Conservation (phyloP, 352 stramenopile genomes). For the Globisporangium uncinulatum region DNA sequence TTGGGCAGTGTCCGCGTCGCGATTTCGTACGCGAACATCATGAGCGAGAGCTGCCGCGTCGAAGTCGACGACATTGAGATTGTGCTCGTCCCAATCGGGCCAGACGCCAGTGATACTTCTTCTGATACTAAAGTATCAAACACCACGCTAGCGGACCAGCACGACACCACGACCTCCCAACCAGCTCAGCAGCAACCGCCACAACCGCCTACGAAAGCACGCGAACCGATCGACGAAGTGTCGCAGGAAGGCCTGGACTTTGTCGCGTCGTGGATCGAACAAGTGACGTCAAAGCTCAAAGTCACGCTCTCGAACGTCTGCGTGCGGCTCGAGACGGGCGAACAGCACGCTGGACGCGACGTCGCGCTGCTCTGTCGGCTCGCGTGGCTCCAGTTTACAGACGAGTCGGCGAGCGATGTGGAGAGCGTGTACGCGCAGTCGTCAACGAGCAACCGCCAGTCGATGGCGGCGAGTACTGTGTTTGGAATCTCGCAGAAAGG, state of each 20-base stretch:
- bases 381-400: slow-evolving; percentile 79
- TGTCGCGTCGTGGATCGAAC: slow-evolving; percentile 87
- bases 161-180: not conserved
- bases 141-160: no score
- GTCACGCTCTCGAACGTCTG: slow-evolving; percentile 86
- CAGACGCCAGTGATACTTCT: not conserved
- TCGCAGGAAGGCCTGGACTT: slow-evolving; percentile 89
- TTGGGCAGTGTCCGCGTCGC: slow-evolving; percentile 76
- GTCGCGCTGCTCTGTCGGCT: slow-evolving; percentile 69
- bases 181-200: slow-evolving; percentile 7
- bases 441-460: slow-evolving; percentile 39
- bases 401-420: slow-evolving; percentile 76
- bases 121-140: no score
- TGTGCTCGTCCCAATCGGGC: slow-evolving; percentile 56
- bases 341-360: slow-evolving; percentile 51
- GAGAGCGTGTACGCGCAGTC: slow-evolving; percentile 54
- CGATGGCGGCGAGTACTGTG: slow-evolving; percentile 73
- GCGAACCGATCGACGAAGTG: slow-evolving; percentile 63
- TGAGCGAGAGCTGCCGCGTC: slow-evolving; percentile 85
- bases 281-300: slow-evolving; percentile 89
- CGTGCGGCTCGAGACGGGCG: slow-evolving; percentile 61
- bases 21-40: slow-evolving; percentile 85
- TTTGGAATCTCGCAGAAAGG: slow-evolving; percentile 85
- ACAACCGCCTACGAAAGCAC: not conserved
- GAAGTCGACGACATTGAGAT: slow-evolving; percentile 88